These are phyloP conservation scores for Dactylonectria macrodidyma DNA, from an alignment of 2,329 filamentous ascomycete species.

Conservation along the genomic window DNA sequence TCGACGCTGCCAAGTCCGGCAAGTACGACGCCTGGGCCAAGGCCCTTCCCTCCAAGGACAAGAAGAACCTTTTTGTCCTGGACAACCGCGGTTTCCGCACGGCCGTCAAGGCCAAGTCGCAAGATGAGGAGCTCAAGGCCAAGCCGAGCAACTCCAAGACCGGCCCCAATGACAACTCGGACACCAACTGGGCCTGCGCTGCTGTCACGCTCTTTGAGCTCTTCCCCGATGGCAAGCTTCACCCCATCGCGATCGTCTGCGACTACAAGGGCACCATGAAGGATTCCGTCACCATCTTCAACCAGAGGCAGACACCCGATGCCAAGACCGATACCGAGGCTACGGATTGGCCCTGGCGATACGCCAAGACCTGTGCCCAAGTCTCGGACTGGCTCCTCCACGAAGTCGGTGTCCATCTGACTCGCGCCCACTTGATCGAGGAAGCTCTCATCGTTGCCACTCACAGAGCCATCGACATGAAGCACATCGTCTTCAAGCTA, in stretches of 20 bases:
- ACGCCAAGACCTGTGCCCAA: conserved; percentile 66
- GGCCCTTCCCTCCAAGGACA: conserved; percentile 47
- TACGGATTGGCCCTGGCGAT: conserved; percentile 66
- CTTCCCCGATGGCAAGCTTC: conserved; percentile 59
- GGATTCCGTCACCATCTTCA: conserved; percentile 65
- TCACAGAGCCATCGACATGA: conserved; percentile 57
- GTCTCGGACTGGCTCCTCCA: conserved; percentile 64
- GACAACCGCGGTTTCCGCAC: conserved; percentile 61
- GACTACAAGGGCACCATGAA: conserved; percentile 61
- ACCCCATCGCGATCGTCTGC: conserved; percentile 64
- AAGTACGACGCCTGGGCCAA: conserved; percentile 53
- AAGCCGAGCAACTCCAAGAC: conserved; percentile 29
- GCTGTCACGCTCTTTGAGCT: conserved; percentile 61
- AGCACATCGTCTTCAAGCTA: conserved; percentile 61
- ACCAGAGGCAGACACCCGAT: conserved; percentile 56
- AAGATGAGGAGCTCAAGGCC: conserved; percentile 45
- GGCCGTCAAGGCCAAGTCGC: conserved; percentile 50
- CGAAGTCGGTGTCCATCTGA: conserved; percentile 63
- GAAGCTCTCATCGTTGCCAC: conserved; percentile 64
- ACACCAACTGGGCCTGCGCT: conserved; percentile 55
- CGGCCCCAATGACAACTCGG: conserved; percentile 37
- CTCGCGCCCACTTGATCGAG: conserved; percentile 62
- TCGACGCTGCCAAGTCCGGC: conserved; percentile 51
- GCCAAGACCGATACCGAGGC: conserved; percentile 44
- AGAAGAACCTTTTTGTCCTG: conserved; percentile 56